Percentiles rank a stretch among this genome's conserved stretches.
phyloP scores from a whole-genome alignment of 192 early-diverging fungal species.

The Lunasporangiospora selenospora region DNA sequence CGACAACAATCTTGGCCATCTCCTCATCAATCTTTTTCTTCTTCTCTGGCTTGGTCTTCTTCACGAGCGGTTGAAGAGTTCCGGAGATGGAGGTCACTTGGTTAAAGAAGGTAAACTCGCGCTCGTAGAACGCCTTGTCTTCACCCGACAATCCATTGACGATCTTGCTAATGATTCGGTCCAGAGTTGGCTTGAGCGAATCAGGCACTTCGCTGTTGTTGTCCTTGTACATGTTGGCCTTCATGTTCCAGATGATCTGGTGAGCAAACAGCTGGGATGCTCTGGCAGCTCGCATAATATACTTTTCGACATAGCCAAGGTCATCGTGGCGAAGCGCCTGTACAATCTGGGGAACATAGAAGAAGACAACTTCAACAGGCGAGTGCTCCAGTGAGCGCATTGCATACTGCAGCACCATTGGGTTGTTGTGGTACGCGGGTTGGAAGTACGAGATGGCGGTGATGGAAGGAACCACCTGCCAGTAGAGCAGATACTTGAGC shows the following conservation, averaged over 20 bases:
- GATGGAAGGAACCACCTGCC: constrained; percentile 90
- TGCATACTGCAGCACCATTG: constrained; percentile 95
- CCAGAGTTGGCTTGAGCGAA: constrained; percentile 86
- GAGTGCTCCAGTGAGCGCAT: constrained; percentile 90
- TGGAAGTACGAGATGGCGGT: constrained; percentile 84
- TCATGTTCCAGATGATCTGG: constrained; percentile 99
- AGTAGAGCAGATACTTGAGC: constrained; percentile 81
- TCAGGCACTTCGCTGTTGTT: constrained; percentile 68
- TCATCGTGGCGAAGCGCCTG: constrained; percentile 92
- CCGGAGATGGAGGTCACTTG: constrained; percentile 98
- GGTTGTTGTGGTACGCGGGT: constrained; percentile 72
- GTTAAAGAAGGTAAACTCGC: constrained; percentile 96
- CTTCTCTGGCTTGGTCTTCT: constrained; percentile 91
- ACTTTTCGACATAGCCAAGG: constrained; percentile 93
- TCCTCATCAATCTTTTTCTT: constrained; percentile 99
- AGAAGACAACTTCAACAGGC: constrained; percentile 95
- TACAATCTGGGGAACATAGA: constrained; percentile 98
- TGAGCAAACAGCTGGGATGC: constrained; percentile 98
- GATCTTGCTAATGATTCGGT: constrained; percentile 86
- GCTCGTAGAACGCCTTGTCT: constrained; percentile 92
- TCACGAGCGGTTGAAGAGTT: constrained; percentile 93
- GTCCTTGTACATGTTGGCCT: constrained; percentile 85
- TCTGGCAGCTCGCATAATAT: constrained; percentile 92
- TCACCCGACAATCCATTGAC: constrained; percentile 81
- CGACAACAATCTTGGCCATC: constrained; percentile 91